A percentile compares a stretch with the other conserved stretches of the same genome.
These are phyloP conservation scores for Endotrypanum monterogeii DNA, from an alignment of 208 protist genomes.

Conservation along the genomic window DNA sequence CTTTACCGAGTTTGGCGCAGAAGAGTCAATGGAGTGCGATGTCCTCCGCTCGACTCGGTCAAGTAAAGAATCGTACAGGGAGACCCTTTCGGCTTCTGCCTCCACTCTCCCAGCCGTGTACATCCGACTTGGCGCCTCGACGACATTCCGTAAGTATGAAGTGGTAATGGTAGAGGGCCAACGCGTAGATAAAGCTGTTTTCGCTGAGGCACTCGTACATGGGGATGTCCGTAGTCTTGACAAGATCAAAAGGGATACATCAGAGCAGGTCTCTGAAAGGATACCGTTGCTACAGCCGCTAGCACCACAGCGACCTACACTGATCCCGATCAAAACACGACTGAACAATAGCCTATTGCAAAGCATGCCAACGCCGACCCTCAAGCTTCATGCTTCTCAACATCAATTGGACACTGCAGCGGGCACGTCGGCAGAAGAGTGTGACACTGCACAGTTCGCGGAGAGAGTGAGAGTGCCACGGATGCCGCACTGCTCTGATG, in stretches of 20 bases:
- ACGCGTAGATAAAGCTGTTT: not conserved
- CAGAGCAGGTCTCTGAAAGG: not conserved
- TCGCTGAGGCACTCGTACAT: not conserved
- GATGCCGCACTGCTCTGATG: not conserved
- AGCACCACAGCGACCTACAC: constrained; percentile 1
- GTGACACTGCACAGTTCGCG: not conserved
- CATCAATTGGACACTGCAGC: not conserved
- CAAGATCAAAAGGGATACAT: not conserved
- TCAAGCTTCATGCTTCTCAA: not conserved
- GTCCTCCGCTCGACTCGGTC: not conserved
- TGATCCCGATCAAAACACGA: constrained; percentile 14
- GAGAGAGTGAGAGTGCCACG: not conserved
- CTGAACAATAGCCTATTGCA: constrained; percentile 5
- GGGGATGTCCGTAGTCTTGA: not conserved
- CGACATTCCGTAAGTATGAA: constrained; percentile 57
- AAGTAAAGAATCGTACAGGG: not conserved
- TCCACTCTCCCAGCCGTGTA: constrained; percentile 34
- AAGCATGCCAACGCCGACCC: not conserved
- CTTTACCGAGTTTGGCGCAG: not conserved
- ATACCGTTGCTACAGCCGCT: constrained; percentile 8
- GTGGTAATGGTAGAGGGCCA: constrained; percentile 5
- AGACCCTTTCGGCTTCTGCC: not conserved
- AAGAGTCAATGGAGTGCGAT: not conserved
- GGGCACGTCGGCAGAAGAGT: not conserved
- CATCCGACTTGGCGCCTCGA: constrained; percentile 46